These are phyloP conservation scores for Garcia nutans DNA, from an alignment of 345 rosid genomes.

Conservation along the genomic window DNA sequence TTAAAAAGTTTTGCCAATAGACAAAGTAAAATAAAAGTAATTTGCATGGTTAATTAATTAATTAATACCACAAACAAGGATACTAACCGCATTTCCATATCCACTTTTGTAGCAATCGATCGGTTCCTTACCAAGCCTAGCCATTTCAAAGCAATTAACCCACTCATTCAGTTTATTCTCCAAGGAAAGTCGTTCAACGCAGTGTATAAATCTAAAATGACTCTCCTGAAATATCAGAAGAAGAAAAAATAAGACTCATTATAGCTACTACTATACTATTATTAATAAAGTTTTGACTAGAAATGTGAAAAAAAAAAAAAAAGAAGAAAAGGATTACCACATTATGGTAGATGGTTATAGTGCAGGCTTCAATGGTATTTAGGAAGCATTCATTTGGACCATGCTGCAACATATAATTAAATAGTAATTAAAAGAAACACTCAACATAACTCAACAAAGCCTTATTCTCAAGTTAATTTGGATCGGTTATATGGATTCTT, in stretches of 20 bases:
- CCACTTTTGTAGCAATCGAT: constrained; percentile 57
- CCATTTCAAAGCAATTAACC: constrained; percentile 47
- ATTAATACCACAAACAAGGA: neutral
- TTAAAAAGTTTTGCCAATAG: neutral
- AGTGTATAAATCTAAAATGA: constrained; percentile 52
- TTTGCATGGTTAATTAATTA: too few relatives aligned
- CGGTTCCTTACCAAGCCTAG: constrained; percentile 39
- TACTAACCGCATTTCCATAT: constrained; percentile 48
- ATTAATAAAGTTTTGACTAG: neutral
- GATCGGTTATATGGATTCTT: too few relatives aligned
- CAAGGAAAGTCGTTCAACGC: constrained; percentile 47
- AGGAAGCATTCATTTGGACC: constrained; percentile 58
- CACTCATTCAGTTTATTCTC: constrained; percentile 43
- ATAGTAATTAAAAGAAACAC: neutral
- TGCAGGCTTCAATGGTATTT: constrained; percentile 54
- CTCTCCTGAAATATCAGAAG: constrained; percentile 34
- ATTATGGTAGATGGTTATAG: constrained; percentile 50
- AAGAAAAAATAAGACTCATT: neutral
- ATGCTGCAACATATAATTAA: constrained; percentile 38
- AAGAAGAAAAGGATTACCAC: constrained; percentile 46
- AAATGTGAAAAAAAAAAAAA: neutral
- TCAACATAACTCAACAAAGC: too few relatives aligned
- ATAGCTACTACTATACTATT: too few relatives aligned
- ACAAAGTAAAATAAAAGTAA: neutral
- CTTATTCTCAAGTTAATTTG: too few relatives aligned